Evolutionary conservation across 352 stramenopile genomes (phyloP).

Genomic region (Plasmopara halstedii): DNA sequence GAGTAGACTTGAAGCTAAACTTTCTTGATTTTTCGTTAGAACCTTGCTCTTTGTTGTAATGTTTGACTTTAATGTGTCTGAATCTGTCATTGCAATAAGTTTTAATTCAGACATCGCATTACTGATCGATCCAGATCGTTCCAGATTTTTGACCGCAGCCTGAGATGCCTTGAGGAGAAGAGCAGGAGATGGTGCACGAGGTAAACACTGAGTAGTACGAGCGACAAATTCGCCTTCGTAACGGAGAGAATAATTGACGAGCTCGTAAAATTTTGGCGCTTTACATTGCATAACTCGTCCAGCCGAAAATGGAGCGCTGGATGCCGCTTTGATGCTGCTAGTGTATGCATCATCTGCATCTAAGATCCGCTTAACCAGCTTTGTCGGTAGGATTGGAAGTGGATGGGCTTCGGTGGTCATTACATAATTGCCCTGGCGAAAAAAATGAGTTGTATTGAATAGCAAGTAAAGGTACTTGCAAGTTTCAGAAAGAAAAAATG

Average conservation of each 20-base stretch:
- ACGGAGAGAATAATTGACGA: slow-evolving; percentile 45
- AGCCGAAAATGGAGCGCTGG: slow-evolving; percentile 11
- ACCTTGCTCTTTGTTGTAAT: slow-evolving; percentile 2
- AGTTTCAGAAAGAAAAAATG: slow-evolving; percentile 98
- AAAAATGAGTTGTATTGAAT: slow-evolving; percentile 89
- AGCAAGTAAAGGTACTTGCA: slow-evolving; percentile 99
- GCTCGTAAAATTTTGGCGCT: slow-evolving; percentile 42
- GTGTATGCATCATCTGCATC: slow-evolving; percentile 10
- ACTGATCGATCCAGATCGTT: neutral
- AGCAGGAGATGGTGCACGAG: slow-evolving; percentile 10
- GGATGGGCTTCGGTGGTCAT: slow-evolving; percentile 97
- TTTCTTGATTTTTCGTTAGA: slow-evolving; percentile 6
- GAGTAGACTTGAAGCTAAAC: slow-evolving; percentile 13
- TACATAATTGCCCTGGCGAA: slow-evolving; percentile 86
- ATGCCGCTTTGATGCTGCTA: slow-evolving; percentile 5
- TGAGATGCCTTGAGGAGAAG: slow-evolving; percentile 12
- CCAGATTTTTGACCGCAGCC: slow-evolving; percentile 3
- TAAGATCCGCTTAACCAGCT: slow-evolving; percentile 39
- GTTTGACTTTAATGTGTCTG: slow-evolving; percentile 5
- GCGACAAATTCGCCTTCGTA: slow-evolving; percentile 46
- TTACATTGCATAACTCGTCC: slow-evolving; percentile 27
- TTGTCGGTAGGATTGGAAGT: slow-evolving; percentile 70
- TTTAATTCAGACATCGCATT: slow-evolving; percentile 1
- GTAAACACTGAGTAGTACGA: slow-evolving; percentile 34
- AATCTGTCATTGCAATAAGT: slow-evolving; percentile 8